These are phyloP conservation scores for Scleroderma bovista DNA, from an alignment of 768 basidiomycete genomes.

Conservation along the genomic window DNA sequence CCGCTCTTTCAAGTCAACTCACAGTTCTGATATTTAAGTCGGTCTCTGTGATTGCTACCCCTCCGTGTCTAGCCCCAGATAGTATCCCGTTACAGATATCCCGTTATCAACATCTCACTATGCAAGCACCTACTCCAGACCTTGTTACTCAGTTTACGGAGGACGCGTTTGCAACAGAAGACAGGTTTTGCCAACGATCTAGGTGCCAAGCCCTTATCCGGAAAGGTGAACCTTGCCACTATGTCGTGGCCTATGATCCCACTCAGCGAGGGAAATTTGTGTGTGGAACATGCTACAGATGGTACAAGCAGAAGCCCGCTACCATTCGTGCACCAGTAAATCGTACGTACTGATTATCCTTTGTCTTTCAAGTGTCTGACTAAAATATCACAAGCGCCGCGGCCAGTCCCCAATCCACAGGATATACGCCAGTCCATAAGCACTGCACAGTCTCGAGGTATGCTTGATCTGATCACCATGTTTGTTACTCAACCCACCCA, in stretches of 20 bases:
- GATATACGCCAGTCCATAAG: background rate
- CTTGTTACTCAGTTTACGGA: conserved; percentile 5
- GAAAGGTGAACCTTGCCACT: conserved; percentile 4
- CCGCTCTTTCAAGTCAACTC: no score
- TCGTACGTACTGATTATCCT: background rate
- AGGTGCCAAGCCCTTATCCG: background rate
- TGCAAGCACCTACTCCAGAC: background rate
- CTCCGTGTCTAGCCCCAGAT: no score
- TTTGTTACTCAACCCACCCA: background rate
- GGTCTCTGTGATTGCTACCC: background rate
- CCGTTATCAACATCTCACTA: background rate
- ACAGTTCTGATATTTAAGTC: background rate
- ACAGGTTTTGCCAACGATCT: background rate
- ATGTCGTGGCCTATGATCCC: background rate
- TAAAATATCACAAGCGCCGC: background rate
- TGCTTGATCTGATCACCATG: background rate
- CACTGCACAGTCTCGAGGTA: background rate
- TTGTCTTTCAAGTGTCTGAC: background rate
- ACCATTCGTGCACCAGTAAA: background rate
- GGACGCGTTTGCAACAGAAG: conserved; percentile 2
- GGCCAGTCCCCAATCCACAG: background rate
- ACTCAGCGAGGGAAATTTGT: background rate
- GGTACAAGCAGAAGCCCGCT: background rate
- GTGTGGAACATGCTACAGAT: conserved; percentile 1
- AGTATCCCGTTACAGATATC: background rate